phyloP scores from a whole-genome alignment of 2,329 filamentous ascomycete species.

The Microcyclosporella mali region DNA sequence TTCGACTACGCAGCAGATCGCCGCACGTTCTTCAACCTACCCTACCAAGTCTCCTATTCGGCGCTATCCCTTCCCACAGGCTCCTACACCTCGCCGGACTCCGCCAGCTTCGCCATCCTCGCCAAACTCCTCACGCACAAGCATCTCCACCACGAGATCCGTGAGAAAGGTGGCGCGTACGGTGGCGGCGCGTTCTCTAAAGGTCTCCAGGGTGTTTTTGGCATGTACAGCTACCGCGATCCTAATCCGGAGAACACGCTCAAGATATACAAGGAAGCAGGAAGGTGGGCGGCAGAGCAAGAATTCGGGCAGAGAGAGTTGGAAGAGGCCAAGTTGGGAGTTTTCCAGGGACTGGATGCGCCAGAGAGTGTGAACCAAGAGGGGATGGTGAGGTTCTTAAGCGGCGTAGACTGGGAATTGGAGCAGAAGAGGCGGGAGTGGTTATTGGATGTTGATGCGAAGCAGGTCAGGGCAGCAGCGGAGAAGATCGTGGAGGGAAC shows the following conservation, averaged over 20 bases:
- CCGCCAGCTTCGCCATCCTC: conserved; percentile 79
- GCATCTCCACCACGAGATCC: conserved; percentile 92
- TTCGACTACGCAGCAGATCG: conserved; percentile 21
- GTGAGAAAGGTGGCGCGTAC: conserved; percentile 95
- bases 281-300: conserved; percentile 74
- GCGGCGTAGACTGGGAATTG: conserved; percentile 82
- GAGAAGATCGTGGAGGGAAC: conserved; percentile 62
- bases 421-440: conserved; percentile 75
- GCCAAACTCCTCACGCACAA: conserved; percentile 92
- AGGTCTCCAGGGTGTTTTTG: conserved; percentile 76
- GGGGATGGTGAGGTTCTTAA: conserved; percentile 78
- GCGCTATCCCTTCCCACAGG: conserved; percentile 74
- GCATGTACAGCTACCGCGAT: conserved; percentile 94
- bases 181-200: conserved; percentile 83
- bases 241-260: conserved; percentile 88
- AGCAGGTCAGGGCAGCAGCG: conserved; percentile 74
- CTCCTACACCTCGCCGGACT: conserved; percentile 68
- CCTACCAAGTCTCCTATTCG: conserved; percentile 96
- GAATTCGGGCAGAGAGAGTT: conserved; percentile 78
- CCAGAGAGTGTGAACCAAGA: conserved; percentile 81
- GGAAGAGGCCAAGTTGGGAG: conserved; percentile 90
- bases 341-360: conserved; percentile 88
- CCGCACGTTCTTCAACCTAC: conserved; percentile 86
- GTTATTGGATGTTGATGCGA: conserved; percentile 75
- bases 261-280: conserved; percentile 74